Evolutionary conservation across 2,329 filamentous ascomycete species (phyloP).

Genomic region (Bertia moriformis): DNA sequence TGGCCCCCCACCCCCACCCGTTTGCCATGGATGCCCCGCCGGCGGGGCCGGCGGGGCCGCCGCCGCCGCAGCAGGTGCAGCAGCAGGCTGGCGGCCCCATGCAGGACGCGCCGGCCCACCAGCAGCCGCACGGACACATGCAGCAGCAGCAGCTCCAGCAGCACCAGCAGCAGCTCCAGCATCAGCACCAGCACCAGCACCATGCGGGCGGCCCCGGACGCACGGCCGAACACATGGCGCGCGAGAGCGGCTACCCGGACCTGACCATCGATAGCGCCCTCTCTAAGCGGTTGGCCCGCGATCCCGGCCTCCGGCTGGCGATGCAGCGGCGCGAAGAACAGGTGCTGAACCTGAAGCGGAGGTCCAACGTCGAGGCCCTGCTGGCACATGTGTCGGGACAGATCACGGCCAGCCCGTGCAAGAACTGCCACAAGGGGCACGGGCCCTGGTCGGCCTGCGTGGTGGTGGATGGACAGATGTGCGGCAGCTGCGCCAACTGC

Average conservation of each 20-base stretch:
- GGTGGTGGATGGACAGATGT: slow-evolving; percentile 45
- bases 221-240: slow-evolving; percentile 31
- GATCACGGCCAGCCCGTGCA: slow-evolving; percentile 31
- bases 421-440: slow-evolving; percentile 44
- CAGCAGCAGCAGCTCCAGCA: slow-evolving; percentile 7
- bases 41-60: too few relatives aligned
- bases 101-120: not conserved
- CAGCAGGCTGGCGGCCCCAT: not conserved
- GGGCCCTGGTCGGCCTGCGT: slow-evolving; percentile 44
- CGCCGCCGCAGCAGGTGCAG: not conserved
- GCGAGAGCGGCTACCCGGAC: slow-evolving; percentile 27
- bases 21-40: not conserved
- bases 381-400: slow-evolving; percentile 41
- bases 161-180: slow-evolving; percentile 9
- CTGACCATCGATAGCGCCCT: slow-evolving; percentile 36
- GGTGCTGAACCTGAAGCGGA: slow-evolving; percentile 35
- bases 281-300: slow-evolving; percentile 34
- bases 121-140: not conserved
- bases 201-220: slow-evolving; percentile 14
- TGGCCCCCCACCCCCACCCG: not conserved
- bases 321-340: slow-evolving; percentile 37
- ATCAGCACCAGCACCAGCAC: slow-evolving; percentile 8
- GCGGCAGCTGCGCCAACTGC: slow-evolving; percentile 46
- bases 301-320: slow-evolving; percentile 31
- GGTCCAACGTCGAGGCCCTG: slow-evolving; percentile 44